phyloP scores from a whole-genome alignment of 495 filamentous ascomycete genomes.

The Penicillium macrosclerotiorum region DNA sequence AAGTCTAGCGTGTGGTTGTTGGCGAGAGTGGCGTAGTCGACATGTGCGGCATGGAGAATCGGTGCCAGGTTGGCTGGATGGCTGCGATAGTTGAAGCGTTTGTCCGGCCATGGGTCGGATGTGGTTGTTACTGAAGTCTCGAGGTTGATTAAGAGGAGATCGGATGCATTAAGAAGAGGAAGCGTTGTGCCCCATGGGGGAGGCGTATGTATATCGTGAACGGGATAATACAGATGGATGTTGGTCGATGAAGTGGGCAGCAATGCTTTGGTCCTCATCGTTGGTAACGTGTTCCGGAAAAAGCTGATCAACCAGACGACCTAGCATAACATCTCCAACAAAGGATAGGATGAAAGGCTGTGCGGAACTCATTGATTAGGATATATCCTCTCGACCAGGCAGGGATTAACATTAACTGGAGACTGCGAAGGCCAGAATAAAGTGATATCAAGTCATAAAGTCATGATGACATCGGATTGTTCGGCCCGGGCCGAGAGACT shows the following conservation, averaged over 20 bases:
- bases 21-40: slow-evolving; percentile 37
- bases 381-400: background rate
- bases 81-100: slow-evolving; percentile 44
- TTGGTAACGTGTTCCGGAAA: slow-evolving; percentile 31
- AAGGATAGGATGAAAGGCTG: slow-evolving; percentile 31
- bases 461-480: slow-evolving; percentile 25
- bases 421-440: background rate
- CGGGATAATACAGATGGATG: slow-evolving; percentile 15
- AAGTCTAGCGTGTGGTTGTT: slow-evolving; percentile 46
- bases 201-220: slow-evolving; percentile 17
- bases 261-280: slow-evolving; percentile 18
- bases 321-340: slow-evolving; percentile 46
- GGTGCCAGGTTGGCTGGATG: slow-evolving; percentile 36
- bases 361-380: slow-evolving; percentile 5
- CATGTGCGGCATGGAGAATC: slow-evolving; percentile 24
- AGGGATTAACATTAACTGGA: background rate
- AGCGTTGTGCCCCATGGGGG: slow-evolving; percentile 37
- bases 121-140: slow-evolving; percentile 40
- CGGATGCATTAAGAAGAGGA: slow-evolving; percentile 25
- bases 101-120: slow-evolving; percentile 34
- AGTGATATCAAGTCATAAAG: slow-evolving; percentile 16
- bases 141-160: slow-evolving; percentile 43
- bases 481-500: background rate
- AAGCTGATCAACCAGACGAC: slow-evolving; percentile 43
- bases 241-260: slow-evolving; percentile 11